These are phyloP conservation scores for Suillus brevipes DNA, from an alignment of 768 basidiomycete species.

Conservation along the genomic window DNA sequence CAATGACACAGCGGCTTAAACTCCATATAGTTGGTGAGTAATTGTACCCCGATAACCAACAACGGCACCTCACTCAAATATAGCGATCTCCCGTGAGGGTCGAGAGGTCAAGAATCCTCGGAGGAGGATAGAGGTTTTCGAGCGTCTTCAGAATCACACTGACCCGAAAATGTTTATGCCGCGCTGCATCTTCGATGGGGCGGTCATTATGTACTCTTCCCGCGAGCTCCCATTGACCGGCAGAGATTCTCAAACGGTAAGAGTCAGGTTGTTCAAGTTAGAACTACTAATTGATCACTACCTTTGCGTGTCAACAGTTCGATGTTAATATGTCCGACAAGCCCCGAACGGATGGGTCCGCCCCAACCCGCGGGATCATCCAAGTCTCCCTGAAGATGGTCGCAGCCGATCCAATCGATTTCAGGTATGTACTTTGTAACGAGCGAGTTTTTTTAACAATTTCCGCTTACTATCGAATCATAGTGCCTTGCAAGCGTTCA, in stretches of 20 bases:
- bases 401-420: slow-evolving; percentile 36
- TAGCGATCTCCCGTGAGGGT: slow-evolving; percentile 19
- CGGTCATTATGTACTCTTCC: slow-evolving; percentile 42
- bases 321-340: slow-evolving; percentile 34
- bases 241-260: slow-evolving; percentile 32
- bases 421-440: slow-evolving; percentile 30
- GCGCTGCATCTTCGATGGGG: slow-evolving; percentile 48
- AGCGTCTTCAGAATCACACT: slow-evolving; percentile 38
- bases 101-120: slow-evolving; percentile 8
- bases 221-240: slow-evolving; percentile 27
- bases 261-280: slow-evolving; percentile 6
- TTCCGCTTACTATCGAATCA: background rate
- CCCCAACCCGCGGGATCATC: slow-evolving; percentile 29
- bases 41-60: background rate
- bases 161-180: slow-evolving; percentile 41
- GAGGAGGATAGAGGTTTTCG: slow-evolving; percentile 31
- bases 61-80: slow-evolving; percentile 3
- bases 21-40: slow-evolving; percentile 29
- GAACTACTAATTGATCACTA: background rate
- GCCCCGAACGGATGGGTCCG: slow-evolving; percentile 9
- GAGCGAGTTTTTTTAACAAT: background rate
- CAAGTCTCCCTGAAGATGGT: slow-evolving; percentile 39
- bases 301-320: slow-evolving; percentile 28
- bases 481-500: slow-evolving; percentile 27
- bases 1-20: slow-evolving; percentile 10